Percentiles rank a stretch among this genome's conserved stretches.
These are phyloP conservation scores for Kappamyces sp. DNA, from an alignment of 192 early-diverging fungal species.

Conservation along the genomic window DNA sequence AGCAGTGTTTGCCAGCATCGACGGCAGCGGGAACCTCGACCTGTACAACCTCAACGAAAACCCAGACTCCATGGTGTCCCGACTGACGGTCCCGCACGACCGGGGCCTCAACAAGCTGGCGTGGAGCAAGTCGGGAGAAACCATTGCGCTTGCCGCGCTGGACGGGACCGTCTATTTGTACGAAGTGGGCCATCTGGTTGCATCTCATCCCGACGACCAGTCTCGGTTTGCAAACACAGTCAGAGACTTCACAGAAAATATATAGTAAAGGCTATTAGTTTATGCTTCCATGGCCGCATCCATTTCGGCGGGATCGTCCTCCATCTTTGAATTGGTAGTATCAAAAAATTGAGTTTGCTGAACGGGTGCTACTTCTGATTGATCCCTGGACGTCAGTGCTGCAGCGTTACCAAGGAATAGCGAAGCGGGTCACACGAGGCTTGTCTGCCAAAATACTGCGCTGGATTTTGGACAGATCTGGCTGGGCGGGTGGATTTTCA, in stretches of 20 bases:
- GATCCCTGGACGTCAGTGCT: slow-evolving; percentile 17
- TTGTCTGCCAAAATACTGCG: slow-evolving; percentile 89
- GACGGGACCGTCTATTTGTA: slow-evolving; percentile 84
- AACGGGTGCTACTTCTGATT: neutral
- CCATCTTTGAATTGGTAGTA: neutral
- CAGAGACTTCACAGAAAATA: slow-evolving; percentile 9
- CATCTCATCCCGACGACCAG: slow-evolving; percentile 3
- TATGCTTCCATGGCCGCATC: neutral
- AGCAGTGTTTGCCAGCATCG: slow-evolving; percentile 84
- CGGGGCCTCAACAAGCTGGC: slow-evolving; percentile 88
- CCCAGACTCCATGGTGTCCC: slow-evolving; percentile 64
- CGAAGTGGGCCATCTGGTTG: slow-evolving; percentile 82
- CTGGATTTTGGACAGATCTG: slow-evolving; percentile 68
- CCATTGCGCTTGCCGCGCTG: slow-evolving; percentile 70
- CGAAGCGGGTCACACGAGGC: slow-evolving; percentile 80
- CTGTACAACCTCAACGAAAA: slow-evolving; percentile 92
- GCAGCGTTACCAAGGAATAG: slow-evolving; percentile 67
- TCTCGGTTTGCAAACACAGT: neutral
- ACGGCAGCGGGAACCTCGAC: slow-evolving; percentile 84
- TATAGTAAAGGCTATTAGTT: neutral
- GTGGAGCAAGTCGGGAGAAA: slow-evolving; percentile 87
- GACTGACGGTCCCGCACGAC: slow-evolving; percentile 50
- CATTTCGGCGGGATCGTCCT: slow-evolving; percentile 10
- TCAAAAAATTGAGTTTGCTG: too few species aligned
- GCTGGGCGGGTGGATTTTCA: slow-evolving; percentile 63